These are phyloP conservation scores for Fonsecaea pugnacius DNA, from an alignment of 2,329 filamentous ascomycete species.

Conservation along the genomic window DNA sequence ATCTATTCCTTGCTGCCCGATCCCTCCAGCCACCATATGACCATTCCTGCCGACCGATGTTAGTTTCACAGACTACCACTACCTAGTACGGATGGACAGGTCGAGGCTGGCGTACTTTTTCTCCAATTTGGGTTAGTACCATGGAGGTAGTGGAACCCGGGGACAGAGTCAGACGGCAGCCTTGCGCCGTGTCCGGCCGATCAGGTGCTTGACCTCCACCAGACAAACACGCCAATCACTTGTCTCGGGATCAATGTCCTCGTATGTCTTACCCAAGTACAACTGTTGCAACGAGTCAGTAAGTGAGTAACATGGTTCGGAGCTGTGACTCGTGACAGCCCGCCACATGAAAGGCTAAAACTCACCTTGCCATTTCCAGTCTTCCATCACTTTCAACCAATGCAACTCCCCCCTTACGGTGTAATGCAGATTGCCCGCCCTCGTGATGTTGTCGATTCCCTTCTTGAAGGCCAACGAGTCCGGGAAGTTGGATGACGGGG, in stretches of 20 bases:
- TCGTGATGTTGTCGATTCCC: constrained; percentile 30
- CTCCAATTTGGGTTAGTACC: neutral
- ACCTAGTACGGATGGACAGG: too few relatives aligned
- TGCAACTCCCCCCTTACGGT: constrained; percentile 67
- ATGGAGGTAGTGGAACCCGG: neutral
- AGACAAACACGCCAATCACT: neutral
- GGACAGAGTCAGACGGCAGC: neutral
- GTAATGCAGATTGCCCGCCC: constrained; percentile 60
- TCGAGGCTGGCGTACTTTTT: neutral
- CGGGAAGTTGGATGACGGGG: constrained; percentile 16
- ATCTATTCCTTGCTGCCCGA: too few relatives aligned
- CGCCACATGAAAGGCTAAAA: constrained; percentile 27
- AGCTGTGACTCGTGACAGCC: neutral
- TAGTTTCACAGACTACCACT: too few relatives aligned
- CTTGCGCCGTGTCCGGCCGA: neutral
- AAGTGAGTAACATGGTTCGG: neutral
- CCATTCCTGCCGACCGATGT: too few relatives aligned
- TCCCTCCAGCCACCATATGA: too few relatives aligned
- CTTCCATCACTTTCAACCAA: constrained; percentile 72
- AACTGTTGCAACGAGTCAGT: neutral
- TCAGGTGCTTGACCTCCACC: neutral
- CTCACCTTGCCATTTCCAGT: constrained; percentile 72
- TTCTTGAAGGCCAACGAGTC: constrained; percentile 25
- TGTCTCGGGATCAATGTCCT: neutral
- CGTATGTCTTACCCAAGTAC: neutral